These are phyloP conservation scores for Cucumis hystrix DNA, from an alignment of 306 rosid species.

Conservation along the genomic window DNA sequence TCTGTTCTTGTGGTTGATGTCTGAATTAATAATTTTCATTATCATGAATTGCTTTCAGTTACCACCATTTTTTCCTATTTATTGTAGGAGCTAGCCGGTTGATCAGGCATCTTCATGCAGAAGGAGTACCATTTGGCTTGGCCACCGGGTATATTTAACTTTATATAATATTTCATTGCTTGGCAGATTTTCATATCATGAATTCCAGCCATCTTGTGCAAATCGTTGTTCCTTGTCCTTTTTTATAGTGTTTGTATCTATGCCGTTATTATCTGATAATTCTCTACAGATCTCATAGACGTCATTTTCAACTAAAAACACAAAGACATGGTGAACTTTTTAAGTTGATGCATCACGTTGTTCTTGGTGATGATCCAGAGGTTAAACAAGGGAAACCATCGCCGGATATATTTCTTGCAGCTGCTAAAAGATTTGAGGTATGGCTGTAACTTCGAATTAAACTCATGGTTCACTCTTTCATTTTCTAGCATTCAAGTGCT, in stretches of 20 bases:
- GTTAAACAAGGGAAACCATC: slow-evolving; percentile 93
- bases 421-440: slow-evolving; percentile 96
- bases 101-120: slow-evolving; percentile 62
- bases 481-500: neutral
- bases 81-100: slow-evolving; percentile 61
- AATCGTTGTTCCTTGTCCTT: neutral
- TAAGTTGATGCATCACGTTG: slow-evolving; percentile 80
- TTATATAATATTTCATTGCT: neutral
- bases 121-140: slow-evolving; percentile 60
- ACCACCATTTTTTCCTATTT: neutral
- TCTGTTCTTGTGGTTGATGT: neutral
- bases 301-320: slow-evolving; percentile 80
- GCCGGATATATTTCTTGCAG: slow-evolving; percentile 76
- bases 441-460: neutral
- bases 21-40: neutral
- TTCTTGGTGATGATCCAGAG: slow-evolving; percentile 91
- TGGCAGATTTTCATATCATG: neutral
- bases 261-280: neutral
- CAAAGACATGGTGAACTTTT: slow-evolving; percentile 59
- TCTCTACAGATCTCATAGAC: slow-evolving; percentile 54
- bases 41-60: neutral
- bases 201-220: neutral
- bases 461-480: neutral
- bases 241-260: neutral
- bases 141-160: slow-evolving; percentile 60